Base-by-base conservation (phyloP, 768 basidiomycete species). In the Nidularia sp. region DNA sequence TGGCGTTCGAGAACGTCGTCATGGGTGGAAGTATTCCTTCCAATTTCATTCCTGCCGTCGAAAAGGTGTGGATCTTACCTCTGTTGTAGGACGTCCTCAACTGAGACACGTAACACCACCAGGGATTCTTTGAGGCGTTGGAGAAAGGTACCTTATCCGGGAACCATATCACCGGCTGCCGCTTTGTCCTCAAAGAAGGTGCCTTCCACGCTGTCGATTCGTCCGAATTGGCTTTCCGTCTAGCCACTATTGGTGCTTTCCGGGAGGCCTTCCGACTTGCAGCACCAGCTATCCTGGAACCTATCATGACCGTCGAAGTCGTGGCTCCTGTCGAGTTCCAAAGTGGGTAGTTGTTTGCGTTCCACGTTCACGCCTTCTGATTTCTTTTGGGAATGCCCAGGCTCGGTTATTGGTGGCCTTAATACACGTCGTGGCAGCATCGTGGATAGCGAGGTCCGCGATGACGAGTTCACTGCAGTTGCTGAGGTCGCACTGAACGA, bases 301-400 rank as follows among this genome's bases (percentile, higher is more conserved):
- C 96, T n/a, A 88, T 98, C 70, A 99, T 99, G 96, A 90, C 83
- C 12, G 96, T 99, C 35, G 96, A 99, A 62, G 92, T 98, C 29
- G 87, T 98, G 36, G 95, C 96, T 0, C 97, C 97, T 2, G 77
- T 83, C 9, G 97, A 99, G 65, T 99, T 98, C 80, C 97, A 99
- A 68, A 88, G 89, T 79, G 65, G 48, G 76, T 72, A 18, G 48
- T 12, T 15, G 41, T 9, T 15, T 10, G 45, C 35, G 34, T 9
- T 48, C 1, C 18, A 18, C n/a, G 29, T 13, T 31, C 39, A 33
- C 32, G 4, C 39, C 1, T 45, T 22, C 29, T 8, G 1, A 32
- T 31, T 4, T 1, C 22, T 29, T 12, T 53, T 18, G 6, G 31
- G 15, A 34, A 9, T 55, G 5, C 44, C 12, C 36, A 88, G 88